Evolutionary conservation across 805 yeast genomes (phyloP).

Genomic region (Yarrowia porcina): DNA sequence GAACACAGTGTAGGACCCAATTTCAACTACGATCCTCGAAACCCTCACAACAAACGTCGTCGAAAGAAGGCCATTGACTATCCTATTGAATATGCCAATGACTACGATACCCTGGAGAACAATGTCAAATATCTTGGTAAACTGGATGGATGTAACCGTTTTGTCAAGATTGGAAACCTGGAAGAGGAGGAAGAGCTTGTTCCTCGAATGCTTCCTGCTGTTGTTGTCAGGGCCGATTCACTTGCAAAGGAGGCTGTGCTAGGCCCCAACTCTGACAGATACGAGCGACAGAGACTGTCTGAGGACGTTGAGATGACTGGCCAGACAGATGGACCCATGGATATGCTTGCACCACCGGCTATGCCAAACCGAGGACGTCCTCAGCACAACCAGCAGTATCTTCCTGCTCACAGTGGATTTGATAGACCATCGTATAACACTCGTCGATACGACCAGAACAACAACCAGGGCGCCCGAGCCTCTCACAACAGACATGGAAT

Average conservation of each 20-base stretch:
- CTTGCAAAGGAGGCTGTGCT: not conserved
- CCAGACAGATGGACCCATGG: not conserved
- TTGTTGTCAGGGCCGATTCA: not conserved
- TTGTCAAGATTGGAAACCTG: not conserved
- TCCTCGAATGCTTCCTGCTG: not conserved
- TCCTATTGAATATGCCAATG: slow-evolving; percentile 5
- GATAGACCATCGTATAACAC: not conserved
- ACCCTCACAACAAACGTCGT: not conserved
- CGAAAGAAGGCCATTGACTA: slow-evolving; percentile 7
- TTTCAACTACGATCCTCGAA: not conserved
- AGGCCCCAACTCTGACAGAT: not conserved
- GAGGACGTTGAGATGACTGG: not conserved
- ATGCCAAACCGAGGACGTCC: not conserved
- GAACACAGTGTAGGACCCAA: not conserved
- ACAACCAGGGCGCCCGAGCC: not conserved
- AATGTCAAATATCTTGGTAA: slow-evolving; percentile 24
- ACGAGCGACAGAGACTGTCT: slow-evolving; percentile 1
- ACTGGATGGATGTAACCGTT: slow-evolving; percentile 4
- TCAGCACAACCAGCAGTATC: not conserved
- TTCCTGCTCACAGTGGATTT: not conserved
- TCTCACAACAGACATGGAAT: slow-evolving; percentile 1
- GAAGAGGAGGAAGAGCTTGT: slow-evolving; percentile 5
- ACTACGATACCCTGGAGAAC: not conserved
- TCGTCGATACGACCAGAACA: not conserved
- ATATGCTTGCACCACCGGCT: not conserved